Evolutionary conservation across 1,139 yeast genomes (phyloP), one percentile per base, ranked within the genome.

Genomic region (Entelexis sorbosivorans): DNA sequence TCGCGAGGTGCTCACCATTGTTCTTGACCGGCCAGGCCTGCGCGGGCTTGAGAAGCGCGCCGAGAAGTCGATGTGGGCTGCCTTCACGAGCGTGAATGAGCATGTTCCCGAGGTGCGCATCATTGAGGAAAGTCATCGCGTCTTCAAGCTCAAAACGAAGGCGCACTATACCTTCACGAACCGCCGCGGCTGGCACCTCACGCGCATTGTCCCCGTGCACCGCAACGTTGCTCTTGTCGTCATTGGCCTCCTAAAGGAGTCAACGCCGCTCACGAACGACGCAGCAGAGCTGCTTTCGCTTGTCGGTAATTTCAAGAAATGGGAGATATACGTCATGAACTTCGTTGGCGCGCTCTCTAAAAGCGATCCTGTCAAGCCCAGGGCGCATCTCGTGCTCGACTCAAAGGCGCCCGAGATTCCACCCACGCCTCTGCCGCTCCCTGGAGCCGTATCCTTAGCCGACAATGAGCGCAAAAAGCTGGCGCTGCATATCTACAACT

Each of bases 111-210:
- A 54, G 38, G 43, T 54, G 29, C 22, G 47, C 10, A 46, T 54
- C 8, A 29, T 50, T 10, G 57, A 54, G 34, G 57, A 54, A 33
- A 54, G 57, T 44, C 53, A 54, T 26, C 19, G 44, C 16, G 42
- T 40, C 31, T 24, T 44, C 4, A 50, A 48, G 26, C 19, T 54
- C 20, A 51, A 48, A 16, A 34, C 43, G 1, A 54, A 50, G 35
- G 56, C 56, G 2, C 33, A 11, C 11, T 44, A 28, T 38, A 16
- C 16, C 19, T 54, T 54, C 36, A 44, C 36, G 13, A 22, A 29
- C 10, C 40, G 24, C n/a, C 44, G 20, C 10, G 35, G 43, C 7
- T 54, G 56, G 56, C 34, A 44, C 13, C 17, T 52, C 5, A 10
- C 20, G 4, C 42, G 39, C 5, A 19, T 52, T 22, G 4, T 9